These are phyloP conservation scores for Fusarium pseudocircinatum DNA, from an alignment of 2,329 filamentous ascomycete genomes.

Conservation along the genomic window DNA sequence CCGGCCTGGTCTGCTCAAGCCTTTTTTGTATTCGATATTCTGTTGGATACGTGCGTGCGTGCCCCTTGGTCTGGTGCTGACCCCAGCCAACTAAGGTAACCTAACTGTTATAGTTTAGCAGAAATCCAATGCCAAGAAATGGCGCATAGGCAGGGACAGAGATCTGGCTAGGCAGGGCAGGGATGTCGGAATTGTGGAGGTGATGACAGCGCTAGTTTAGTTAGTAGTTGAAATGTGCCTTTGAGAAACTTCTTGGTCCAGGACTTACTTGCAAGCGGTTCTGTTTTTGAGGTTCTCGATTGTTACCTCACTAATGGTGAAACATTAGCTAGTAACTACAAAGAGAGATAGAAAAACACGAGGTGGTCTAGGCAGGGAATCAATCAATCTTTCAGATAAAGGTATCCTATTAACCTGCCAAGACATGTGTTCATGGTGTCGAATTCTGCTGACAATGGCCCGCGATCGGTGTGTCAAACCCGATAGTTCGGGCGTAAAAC, in stretches of 20 bases:
- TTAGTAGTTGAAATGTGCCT: background rate
- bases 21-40: slow-evolving; percentile 15
- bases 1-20: background rate
- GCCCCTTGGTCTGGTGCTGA: slow-evolving; percentile 17
- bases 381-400: background rate
- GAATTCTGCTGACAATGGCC: background rate
- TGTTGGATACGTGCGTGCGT: slow-evolving; percentile 5
- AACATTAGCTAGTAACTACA: background rate
- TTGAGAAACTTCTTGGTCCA: background rate
- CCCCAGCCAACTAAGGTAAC: slow-evolving; percentile 12
- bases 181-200: slow-evolving; percentile 35
- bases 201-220: background rate
- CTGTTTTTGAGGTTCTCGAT: background rate
- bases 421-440: slow-evolving; percentile 7
- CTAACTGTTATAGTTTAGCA: background rate
- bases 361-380: background rate
- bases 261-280: background rate
- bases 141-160: slow-evolving; percentile 32
- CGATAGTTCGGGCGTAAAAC: background rate
- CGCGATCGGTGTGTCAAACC: background rate
- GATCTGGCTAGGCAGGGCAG: slow-evolving; percentile 37
- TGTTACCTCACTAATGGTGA: background rate
- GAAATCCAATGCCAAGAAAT: slow-evolving; percentile 36
- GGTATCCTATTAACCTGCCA: background rate
- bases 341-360: background rate